Conservation (phyloP, 371 early-diverging fungal genomes). For the Saksenaea oblongispora region DNA sequence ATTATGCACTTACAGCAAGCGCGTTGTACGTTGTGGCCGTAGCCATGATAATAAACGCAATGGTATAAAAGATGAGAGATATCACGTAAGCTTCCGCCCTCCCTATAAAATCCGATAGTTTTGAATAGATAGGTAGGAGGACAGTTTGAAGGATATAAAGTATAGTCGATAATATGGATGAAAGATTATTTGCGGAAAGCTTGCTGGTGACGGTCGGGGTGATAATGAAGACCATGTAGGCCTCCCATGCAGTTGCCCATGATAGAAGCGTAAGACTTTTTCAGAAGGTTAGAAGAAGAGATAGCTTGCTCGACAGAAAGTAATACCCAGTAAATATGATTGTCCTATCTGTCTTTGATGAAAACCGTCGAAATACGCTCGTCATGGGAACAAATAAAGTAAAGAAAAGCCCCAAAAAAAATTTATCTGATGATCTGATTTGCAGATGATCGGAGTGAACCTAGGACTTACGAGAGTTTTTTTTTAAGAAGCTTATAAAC, state of each 20-base stretch:
- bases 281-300: background rate
- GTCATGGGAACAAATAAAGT: background rate
- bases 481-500: background rate
- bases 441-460: background rate
- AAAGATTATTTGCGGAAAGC: constrained; percentile 15
- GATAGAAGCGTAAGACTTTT: background rate
- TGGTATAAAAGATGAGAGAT: constrained; percentile 18
- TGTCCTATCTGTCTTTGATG: background rate
- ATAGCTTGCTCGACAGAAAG: background rate
- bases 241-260: constrained; percentile 14
- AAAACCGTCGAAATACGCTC: background rate
- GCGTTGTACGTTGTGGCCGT: constrained; percentile 19
- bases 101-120: constrained; percentile 29
- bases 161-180: constrained; percentile 14
- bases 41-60: constrained; percentile 22
- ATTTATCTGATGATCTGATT: constrained; percentile 4
- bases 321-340: background rate
- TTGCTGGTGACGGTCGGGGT: constrained; percentile 7
- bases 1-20: constrained; percentile 17
- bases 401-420: background rate
- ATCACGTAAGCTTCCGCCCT: constrained; percentile 19
- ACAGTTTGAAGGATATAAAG: constrained; percentile 22
- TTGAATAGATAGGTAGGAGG: constrained; percentile 29
- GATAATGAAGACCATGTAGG: constrained; percentile 10
- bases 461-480: background rate